A percentile compares a stretch with the other conserved stretches of the same genome.
phyloP scores from a whole-genome alignment of 345 rosid species.

The Hirschfeldia incana region DNA sequence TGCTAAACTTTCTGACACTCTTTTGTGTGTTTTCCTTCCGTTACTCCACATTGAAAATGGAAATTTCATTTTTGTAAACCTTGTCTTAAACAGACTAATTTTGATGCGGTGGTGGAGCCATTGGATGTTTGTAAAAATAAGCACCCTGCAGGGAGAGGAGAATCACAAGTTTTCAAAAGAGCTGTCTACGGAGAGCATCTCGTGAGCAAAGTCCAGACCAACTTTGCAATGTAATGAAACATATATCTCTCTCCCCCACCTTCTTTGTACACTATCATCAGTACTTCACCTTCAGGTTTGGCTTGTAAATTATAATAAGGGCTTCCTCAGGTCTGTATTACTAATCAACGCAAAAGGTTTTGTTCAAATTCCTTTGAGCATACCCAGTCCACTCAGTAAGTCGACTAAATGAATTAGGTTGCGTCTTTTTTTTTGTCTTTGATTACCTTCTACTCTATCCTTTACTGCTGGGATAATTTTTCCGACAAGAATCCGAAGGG shows the following conservation, averaged over 20 bases:
- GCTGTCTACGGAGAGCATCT: slow-evolving; percentile 89
- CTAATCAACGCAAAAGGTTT: too few relatives aligned
- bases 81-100: slow-evolving; percentile 56
- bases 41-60: neutral
- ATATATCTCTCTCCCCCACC: neutral
- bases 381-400: too few relatives aligned
- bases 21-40: neutral
- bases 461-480: too few relatives aligned
- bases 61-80: neutral
- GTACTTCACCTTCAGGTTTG: neutral
- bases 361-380: too few relatives aligned
- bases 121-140: slow-evolving; percentile 56
- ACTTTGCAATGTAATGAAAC: slow-evolving; percentile 47
- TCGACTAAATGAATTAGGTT: too few relatives aligned
- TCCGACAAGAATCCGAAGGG: too few relatives aligned
- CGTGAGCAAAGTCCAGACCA: slow-evolving; percentile 67
- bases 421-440: too few relatives aligned
- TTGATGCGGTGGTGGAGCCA: slow-evolving; percentile 72
- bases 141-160: slow-evolving; percentile 39
- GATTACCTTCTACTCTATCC: too few relatives aligned
- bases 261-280: slow-evolving; percentile 10
- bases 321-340: neutral
- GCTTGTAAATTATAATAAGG: slow-evolving; percentile 19
- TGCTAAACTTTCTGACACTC: neutral
- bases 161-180: slow-evolving; percentile 44